Percentiles rank a stretch among this genome's conserved stretches.
phyloP scores from a whole-genome alignment of 2,329 filamentous ascomycete species.

The Ceratocystis papillata region DNA sequence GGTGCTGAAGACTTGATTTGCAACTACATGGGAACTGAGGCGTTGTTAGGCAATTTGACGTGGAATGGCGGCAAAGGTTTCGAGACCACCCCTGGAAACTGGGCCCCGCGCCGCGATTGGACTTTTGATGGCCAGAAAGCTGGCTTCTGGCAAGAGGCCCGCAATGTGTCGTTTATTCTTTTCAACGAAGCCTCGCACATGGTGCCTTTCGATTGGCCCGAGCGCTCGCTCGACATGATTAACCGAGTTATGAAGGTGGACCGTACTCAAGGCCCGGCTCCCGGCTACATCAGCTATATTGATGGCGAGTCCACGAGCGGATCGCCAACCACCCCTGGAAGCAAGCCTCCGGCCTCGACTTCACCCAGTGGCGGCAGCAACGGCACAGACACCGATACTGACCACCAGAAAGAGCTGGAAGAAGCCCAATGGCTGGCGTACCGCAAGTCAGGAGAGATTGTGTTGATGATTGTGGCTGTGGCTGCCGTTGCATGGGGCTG shows the following conservation, averaged over 20 bases:
- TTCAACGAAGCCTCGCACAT: conserved; percentile 97
- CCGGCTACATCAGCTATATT: conserved; percentile 50
- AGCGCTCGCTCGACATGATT: conserved; percentile 86
- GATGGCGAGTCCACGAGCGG: conserved; percentile 52
- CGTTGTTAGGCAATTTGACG: conserved; percentile 75
- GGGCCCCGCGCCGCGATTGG: conserved; percentile 89
- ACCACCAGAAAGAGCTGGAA: conserved; percentile 61
- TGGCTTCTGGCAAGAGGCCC: conserved; percentile 86
- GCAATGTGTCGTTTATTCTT: conserved; percentile 89
- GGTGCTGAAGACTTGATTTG: conserved; percentile 92
- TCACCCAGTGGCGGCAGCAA: conserved; percentile 41
- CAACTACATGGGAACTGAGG: conserved; percentile 91
- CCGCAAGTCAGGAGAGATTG: conserved; percentile 74
- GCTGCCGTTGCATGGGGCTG: conserved; percentile 66
- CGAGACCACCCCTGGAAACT: conserved; percentile 72
- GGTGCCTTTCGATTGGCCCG: conserved; percentile 89
- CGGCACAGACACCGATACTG: conserved; percentile 45
- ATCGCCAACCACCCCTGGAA: conserved; percentile 52
- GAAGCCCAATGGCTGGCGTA: conserved; percentile 84
- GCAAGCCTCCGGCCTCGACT: conserved; percentile 48
- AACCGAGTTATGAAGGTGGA: conserved; percentile 93
- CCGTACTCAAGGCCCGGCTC: conserved; percentile 72
- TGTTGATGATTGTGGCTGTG: conserved; percentile 68
- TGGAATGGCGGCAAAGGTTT: conserved; percentile 93
- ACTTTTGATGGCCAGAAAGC: conserved; percentile 79